A percentile compares a stretch with the other conserved stretches of the same genome.
Conservation (phyloP, 345 rosid species). For the Triadica sebifera region DNA sequence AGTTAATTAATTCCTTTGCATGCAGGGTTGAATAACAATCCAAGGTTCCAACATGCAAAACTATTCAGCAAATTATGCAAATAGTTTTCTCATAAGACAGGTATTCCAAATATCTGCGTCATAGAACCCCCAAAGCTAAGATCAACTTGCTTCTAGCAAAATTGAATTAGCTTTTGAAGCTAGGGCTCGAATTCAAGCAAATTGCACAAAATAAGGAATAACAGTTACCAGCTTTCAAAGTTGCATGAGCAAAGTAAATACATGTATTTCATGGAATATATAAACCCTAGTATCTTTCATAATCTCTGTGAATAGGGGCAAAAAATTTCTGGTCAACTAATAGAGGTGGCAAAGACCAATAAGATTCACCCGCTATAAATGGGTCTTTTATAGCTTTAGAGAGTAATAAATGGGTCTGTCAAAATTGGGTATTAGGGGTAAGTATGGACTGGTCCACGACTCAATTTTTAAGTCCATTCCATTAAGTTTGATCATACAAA, state of each 20-base stretch:
- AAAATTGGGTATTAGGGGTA: too few relatives aligned
- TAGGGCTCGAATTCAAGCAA: not conserved
- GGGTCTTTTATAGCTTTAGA: not conserved
- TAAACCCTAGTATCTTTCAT: too few relatives aligned
- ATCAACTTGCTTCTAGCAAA: not conserved
- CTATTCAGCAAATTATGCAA: conserved; percentile 7
- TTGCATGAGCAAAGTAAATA: not conserved
- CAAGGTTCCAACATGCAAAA: not conserved
- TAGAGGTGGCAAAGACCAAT: not conserved
- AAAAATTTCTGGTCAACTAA: not conserved
- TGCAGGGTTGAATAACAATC: not conserved
- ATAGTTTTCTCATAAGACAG: not conserved
- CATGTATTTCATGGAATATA: not conserved
- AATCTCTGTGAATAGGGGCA: too few relatives aligned
- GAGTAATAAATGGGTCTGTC: not conserved
- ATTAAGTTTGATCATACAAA: too few relatives aligned
- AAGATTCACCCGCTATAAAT: not conserved
- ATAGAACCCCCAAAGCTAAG: not conserved
- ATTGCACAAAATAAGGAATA: not conserved
- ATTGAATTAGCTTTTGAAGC: not conserved
- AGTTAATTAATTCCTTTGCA: not conserved
- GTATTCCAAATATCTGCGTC: not conserved
- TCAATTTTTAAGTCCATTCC: too few relatives aligned
- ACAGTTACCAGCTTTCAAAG: not conserved
- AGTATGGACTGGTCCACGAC: too few relatives aligned